Evolutionary conservation across 2,329 filamentous ascomycete genomes (phyloP).

Genomic region (Talaromyces sp.): DNA sequence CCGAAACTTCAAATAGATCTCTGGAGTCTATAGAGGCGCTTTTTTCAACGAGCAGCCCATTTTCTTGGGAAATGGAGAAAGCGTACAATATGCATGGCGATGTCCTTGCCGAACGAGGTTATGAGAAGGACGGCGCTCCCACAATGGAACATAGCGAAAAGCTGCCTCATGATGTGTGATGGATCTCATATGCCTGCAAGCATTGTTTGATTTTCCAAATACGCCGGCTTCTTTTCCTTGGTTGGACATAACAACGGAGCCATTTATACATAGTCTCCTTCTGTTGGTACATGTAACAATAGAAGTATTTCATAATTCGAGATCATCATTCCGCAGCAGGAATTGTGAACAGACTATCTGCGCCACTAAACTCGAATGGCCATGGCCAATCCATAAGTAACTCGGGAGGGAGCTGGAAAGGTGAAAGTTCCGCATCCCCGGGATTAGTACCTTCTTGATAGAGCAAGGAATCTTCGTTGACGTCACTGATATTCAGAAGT

Average conservation of each 20-base stretch:
- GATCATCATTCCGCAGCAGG: not conserved
- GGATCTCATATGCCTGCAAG: not conserved
- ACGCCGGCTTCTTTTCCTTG: not conserved
- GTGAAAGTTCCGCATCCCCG: conserved; percentile 20
- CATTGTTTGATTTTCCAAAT: not conserved
- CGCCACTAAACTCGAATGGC: conserved; percentile 23
- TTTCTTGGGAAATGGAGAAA: conserved; percentile 46
- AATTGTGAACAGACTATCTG: not conserved
- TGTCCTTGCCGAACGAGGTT: conserved; percentile 24
- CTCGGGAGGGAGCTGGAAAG: conserved; percentile 42
- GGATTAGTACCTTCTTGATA: not conserved
- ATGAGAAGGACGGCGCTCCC: not conserved
- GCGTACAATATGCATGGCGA: conserved; percentile 36
- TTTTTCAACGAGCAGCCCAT: conserved; percentile 48
- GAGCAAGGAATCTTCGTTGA: not conserved
- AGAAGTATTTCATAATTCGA: not conserved
- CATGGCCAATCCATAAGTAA: conserved; percentile 44
- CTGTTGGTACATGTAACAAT: not conserved
- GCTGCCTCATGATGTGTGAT: not conserved
- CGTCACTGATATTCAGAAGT: not conserved
- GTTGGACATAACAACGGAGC: not conserved
- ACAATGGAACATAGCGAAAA: not conserved
- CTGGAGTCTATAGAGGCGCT: conserved; percentile 52
- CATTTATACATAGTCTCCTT: not conserved
- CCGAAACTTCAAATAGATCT: conserved; percentile 52